These are phyloP conservation scores for Capsella rubella DNA, from an alignment of 441 rosid species.

Conservation along the genomic window DNA sequence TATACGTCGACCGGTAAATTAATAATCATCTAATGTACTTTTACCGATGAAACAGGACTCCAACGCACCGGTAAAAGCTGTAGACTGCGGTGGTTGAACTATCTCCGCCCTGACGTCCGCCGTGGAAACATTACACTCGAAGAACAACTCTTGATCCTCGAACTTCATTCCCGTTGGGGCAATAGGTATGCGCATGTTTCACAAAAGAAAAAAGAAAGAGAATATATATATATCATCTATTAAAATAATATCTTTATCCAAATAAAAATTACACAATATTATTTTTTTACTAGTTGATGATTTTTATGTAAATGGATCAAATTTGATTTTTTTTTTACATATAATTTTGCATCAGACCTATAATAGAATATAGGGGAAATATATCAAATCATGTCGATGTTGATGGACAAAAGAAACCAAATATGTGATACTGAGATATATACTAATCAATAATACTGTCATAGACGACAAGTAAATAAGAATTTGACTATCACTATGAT, in stretches of 20 bases:
- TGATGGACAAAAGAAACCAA: neutral
- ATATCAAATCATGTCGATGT: neutral
- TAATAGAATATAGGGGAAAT: neutral
- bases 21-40: conserved; percentile 17
- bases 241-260: neutral
- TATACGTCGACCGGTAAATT: conserved; percentile 30
- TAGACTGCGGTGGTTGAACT: conserved; percentile 91
- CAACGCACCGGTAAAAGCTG: conserved; percentile 97
- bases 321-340: neutral
- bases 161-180: conserved; percentile 98
- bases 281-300: neutral
- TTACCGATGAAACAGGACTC: conserved; percentile 63
- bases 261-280: neutral
- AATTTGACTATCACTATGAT: neutral
- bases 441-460: neutral
- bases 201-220: too few relatives aligned
- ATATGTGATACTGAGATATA: neutral
- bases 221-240: too few relatives aligned
- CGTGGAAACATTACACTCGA: conserved; percentile 95
- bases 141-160: conserved; percentile 93
- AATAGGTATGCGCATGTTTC: conserved; percentile 57
- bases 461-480: neutral
- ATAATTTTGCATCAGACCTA: neutral
- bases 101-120: conserved; percentile 95
- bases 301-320: neutral